Base-by-base conservation (phyloP, 2,329 filamentous ascomycete genomes). In the Colletotrichum viniferum region DNA sequence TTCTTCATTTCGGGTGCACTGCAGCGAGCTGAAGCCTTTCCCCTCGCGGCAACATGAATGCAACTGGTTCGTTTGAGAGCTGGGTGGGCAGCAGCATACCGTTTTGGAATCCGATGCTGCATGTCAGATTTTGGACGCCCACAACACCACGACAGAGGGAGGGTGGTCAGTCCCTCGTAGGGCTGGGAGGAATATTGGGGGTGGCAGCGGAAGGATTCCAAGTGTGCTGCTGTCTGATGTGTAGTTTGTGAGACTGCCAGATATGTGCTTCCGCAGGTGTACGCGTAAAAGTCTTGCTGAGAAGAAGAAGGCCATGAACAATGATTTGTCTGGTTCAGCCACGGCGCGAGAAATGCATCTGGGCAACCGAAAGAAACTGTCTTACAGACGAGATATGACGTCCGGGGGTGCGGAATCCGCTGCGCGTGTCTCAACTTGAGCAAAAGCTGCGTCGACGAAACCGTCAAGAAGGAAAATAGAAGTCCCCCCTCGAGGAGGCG, bases 121-220 rank as follows among this genome's bases (percentile, higher is more conserved):
- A 67, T 76, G 74, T 76, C 74, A 76, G 74, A 76, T 34, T 69
- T 71, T 69, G 65, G 73, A 16, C 28, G 30, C 48, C 61, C 63
- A 68, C 34, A 63, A 70, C 58, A 71, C 61, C 43, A 21, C n/a
- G 43, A 48, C 18, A 66, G 48, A 58, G 38, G 21, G 28, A 64
- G 71, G 21, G 16, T 28, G 71, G 71, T 60, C 48, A 60, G 71
- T 65, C 43, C 70, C 64, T 74, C 64, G 70, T 76, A 76, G 73
- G 73, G 73, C 73, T 76, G 73, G 73, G 43, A 70, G 73, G 69
- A 76, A 70, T 14, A 61, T 38, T 48, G 48, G 65, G 69, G 71
- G 60, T 70, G 74, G 74, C 65, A 74, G 74, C 74, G 74, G 71
- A 74, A 76, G 74, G 74, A 76, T 76, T 69, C 63, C 64, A 52